Conservation (phyloP, 2,329 filamentous ascomycete genomes). For the Ambrosiella beaveri region DNA sequence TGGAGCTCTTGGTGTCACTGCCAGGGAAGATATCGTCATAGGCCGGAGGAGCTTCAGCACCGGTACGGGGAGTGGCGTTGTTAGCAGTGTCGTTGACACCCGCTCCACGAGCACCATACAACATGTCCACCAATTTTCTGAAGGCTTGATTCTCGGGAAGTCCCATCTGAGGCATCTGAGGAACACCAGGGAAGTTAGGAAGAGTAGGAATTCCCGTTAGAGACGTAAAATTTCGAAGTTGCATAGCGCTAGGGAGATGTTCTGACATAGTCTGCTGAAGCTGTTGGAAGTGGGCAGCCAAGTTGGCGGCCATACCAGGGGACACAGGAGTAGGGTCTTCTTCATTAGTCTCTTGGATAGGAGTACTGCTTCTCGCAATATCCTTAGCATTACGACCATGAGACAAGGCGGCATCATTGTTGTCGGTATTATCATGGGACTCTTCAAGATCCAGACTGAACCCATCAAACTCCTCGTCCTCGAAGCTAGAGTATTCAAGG, state of each 20-base stretch:
- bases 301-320: conserved; percentile 54
- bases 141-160: conserved; percentile 45
- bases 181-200: conserved; percentile 28
- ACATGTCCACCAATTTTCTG: conserved; percentile 46
- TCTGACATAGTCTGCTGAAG: conserved; percentile 55
- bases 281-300: conserved; percentile 57
- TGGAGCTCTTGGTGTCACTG: conserved; percentile 24
- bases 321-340: conserved; percentile 10
- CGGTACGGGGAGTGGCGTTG: background rate
- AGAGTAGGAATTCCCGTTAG: conserved; percentile 42
- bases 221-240: conserved; percentile 35
- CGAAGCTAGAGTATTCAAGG: conserved; percentile 28
- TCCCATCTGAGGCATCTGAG: conserved; percentile 34
- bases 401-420: background rate
- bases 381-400: background rate
- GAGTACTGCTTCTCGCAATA: conserved; percentile 4
- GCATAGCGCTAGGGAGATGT: conserved; percentile 29
- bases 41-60: conserved; percentile 42
- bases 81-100: conserved; percentile 23
- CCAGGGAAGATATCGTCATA: conserved; percentile 65
- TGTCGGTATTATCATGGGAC: background rate
- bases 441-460: conserved; percentile 22
- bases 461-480: conserved; percentile 26
- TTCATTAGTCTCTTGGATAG: conserved; percentile 1
- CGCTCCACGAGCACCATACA: conserved; percentile 45